A percentile compares a stretch with the other conserved stretches of the same genome.
Evolutionary conservation across 148 eudicot species (phyloP).

Genomic region (Arctostaphylos glauca): DNA sequence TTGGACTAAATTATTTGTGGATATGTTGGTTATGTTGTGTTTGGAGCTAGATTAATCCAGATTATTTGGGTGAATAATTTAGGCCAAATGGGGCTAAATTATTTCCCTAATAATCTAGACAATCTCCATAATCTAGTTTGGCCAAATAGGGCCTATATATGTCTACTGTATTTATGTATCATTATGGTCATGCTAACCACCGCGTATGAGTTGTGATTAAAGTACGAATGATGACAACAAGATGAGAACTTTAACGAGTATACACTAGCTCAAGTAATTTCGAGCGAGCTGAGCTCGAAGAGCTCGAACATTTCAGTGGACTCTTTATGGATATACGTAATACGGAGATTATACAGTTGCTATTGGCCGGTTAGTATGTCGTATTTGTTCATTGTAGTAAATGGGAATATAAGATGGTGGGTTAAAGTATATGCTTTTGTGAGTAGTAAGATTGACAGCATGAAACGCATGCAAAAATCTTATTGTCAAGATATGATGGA

Average conservation of each 20-base stretch:
- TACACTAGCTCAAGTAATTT: not conserved
- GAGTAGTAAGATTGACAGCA: not conserved
- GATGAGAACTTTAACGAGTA: not conserved
- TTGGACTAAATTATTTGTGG: too few relatives aligned
- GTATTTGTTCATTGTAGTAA: not conserved
- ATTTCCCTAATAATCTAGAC: too few relatives aligned
- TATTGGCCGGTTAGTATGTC: not conserved
- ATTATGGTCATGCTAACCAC: too few relatives aligned
- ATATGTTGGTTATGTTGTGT: too few relatives aligned
- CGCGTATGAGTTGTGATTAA: not conserved
- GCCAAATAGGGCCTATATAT: too few relatives aligned
- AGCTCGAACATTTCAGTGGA: not conserved
- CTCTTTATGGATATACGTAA: too few relatives aligned
- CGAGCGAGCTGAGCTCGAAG: not conserved
- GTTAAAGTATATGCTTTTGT: not conserved
- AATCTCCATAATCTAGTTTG: too few relatives aligned
- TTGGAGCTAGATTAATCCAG: too few relatives aligned
- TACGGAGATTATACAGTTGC: not conserved
- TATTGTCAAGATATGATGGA: not conserved
- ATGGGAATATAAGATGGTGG: not conserved
- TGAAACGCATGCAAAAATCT: not conserved
- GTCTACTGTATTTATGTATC: too few relatives aligned
- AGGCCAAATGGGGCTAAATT: too few relatives aligned
- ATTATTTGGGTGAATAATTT: too few relatives aligned
- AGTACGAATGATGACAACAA: not conserved